Evolutionary conservation across 148 eudicot species (phyloP), one percentile per base, ranked within the genome.

Genomic region (Persicaria tinctoria): DNA sequence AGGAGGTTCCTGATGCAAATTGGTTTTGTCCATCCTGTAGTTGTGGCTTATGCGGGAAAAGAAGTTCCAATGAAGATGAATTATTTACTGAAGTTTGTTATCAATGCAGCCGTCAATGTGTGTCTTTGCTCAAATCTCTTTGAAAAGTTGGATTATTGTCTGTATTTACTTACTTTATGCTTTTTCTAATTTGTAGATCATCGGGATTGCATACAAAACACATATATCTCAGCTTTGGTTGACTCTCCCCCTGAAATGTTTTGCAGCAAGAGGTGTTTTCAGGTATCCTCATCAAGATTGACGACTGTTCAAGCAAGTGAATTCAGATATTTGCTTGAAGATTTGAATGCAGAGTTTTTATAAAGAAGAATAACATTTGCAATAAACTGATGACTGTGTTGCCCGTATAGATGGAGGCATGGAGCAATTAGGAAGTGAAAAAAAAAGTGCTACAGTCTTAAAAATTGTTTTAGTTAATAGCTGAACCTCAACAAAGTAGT

Each of bases 81-180:
- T 51, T 17, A 27, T 80, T 80, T 63, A 78, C 85, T 69, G 78
- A 80, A 62, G 77, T 73, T 66, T 84, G 87, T 74, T 84, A 82
- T 70, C 87, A 84, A 57, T 84, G 87, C 76, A 80, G 85, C 77
- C 85, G 81, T 51, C 83, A 73, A 80, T 84, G 87, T 84, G 23
- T 17, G 85, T 77, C 70, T 73, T 72, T 56, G 20, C 59, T 68
- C 57, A 44, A 27, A 44, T 75, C 44, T 70, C 32, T 54, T 20
- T 55, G 55, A 71, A 16, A 50, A 46, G 74, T 57, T 55, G 45
- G 74, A 45, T 53, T 62, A 16, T 70, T 46, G 13, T 62, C 74
- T 17, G 48, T 38, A 45, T 77, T 66, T 53, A 53, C 17, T 46
- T 38, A 41, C 55, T 77, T 51, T 47, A 46, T 55, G 9, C 66